Percentiles rank a stretch among this genome's conserved stretches.
phyloP scores from a whole-genome alignment of 2,329 filamentous ascomycete species.

The Cryphonectria carpinicola region DNA sequence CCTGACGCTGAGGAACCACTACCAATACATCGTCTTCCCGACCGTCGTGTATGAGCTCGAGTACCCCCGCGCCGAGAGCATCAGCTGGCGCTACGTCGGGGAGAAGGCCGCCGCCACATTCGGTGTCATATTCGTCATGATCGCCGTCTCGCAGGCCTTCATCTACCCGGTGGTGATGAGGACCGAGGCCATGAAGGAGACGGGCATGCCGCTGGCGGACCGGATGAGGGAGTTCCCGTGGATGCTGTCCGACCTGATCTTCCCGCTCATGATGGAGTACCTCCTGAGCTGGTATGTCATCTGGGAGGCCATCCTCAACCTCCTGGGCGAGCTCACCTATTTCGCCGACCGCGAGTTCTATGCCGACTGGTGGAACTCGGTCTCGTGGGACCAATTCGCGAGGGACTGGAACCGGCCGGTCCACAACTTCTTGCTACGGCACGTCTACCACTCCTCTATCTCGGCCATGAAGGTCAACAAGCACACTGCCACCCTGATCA shows the following conservation, averaged over 20 bases:
- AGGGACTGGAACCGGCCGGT: conserved; percentile 81
- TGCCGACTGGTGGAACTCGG: conserved; percentile 66
- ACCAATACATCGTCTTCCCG: conserved; percentile 75
- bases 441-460: conserved; percentile 80
- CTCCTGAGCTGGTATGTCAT: conserved; percentile 80
- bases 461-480: conserved; percentile 72
- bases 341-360: conserved; percentile 80
- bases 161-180: conserved; percentile 77
- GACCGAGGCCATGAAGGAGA: conserved; percentile 69
- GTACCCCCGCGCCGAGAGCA: conserved; percentile 69
- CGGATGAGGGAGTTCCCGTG: conserved; percentile 73
- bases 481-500: conserved; percentile 73
- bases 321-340: conserved; percentile 74
- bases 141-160: conserved; percentile 74
- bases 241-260: conserved; percentile 75
- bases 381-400: conserved; percentile 76
- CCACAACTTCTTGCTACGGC: conserved; percentile 75
- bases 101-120: conserved; percentile 74
- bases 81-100: conserved; percentile 75
- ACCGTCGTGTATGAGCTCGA: conserved; percentile 80
- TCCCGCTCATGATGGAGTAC: conserved; percentile 80
- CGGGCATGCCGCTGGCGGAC: conserved; percentile 61
- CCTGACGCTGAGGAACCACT: conserved; percentile 65
- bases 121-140: conserved; percentile 77
- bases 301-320: conserved; percentile 76